A percentile compares a stretch with the other conserved stretches of the same genome.
Conservation (phyloP, 169 alveolate genomes). For the Theileria parva region DNA sequence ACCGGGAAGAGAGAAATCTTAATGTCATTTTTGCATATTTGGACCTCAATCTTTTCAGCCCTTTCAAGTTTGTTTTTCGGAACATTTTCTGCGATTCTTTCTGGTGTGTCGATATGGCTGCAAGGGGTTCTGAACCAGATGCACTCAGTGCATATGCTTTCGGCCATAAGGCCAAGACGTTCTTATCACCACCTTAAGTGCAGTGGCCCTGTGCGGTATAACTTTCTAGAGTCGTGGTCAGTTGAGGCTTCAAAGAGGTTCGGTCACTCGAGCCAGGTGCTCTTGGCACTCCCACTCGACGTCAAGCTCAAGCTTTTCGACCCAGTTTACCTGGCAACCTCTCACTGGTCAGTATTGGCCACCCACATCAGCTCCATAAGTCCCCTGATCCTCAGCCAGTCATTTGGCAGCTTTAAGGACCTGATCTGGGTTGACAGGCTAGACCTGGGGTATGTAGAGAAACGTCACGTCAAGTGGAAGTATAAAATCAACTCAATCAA, state of each 20-base stretch:
- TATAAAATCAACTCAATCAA: constrained; percentile 24
- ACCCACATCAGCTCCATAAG: constrained; percentile 26
- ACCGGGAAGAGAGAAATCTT: constrained; percentile 35
- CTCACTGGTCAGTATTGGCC: constrained; percentile 61
- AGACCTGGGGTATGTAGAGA: constrained; percentile 39
- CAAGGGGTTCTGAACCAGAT: constrained; percentile 77
- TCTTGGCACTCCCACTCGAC: constrained; percentile 71
- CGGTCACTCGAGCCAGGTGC: constrained; percentile 58
- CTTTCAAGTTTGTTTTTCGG: constrained; percentile 51
- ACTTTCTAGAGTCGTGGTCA: constrained; percentile 76
- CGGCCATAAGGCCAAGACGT: constrained; percentile 73
- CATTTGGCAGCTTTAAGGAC: constrained; percentile 29
- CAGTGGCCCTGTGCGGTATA: constrained; percentile 71
- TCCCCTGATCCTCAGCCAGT: constrained; percentile 45
- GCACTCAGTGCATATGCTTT: constrained; percentile 73
- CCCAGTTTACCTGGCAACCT: constrained; percentile 49
- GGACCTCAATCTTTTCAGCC: constrained; percentile 60
- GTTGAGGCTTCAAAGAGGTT: constrained; percentile 59
- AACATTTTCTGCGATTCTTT: constrained; percentile 54
- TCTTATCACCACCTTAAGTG: constrained; percentile 60
- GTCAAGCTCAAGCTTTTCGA: constrained; percentile 57
- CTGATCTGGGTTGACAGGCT: constrained; percentile 56
- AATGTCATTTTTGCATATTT: constrained; percentile 63
- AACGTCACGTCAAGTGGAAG: constrained; percentile 30
- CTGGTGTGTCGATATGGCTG: constrained; percentile 66